Percentiles rank a stretch among this genome's conserved stretches.
phyloP scores from a whole-genome alignment of 305 asterid species.

The Plantago rigida region DNA sequence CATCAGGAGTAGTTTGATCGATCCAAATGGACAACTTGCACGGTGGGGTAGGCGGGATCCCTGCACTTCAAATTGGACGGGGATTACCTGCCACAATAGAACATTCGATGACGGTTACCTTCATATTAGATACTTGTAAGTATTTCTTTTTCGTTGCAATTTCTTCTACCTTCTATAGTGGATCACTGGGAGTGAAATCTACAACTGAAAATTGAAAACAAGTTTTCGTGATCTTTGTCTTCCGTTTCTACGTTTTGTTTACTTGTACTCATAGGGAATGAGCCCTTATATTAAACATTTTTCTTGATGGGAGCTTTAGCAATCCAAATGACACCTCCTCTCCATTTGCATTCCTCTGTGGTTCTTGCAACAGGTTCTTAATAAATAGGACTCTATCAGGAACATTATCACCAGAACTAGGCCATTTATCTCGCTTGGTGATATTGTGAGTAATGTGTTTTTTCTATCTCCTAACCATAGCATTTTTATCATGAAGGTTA shows the following conservation, averaged over 20 bases:
- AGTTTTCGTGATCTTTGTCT: background rate
- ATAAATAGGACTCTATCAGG: constrained; percentile 54
- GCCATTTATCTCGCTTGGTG: constrained; percentile 56
- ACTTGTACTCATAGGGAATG: background rate
- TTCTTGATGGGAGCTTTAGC: background rate
- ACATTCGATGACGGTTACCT: constrained; percentile 49
- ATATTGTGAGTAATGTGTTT: constrained; percentile 56
- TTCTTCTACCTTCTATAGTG: constrained; percentile 3
- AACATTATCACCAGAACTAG: constrained; percentile 72
- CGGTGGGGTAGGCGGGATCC: constrained; percentile 83
- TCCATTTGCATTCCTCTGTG: background rate
- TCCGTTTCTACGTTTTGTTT: background rate
- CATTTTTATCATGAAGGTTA: background rate
- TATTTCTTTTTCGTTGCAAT: constrained; percentile 15
- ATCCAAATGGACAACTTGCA: constrained; percentile 50
- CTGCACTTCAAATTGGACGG: constrained; percentile 75
- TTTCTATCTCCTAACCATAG: background rate
- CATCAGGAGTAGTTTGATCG: constrained; percentile 50
- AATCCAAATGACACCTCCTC: constrained; percentile 10
- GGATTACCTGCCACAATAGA: constrained; percentile 55
- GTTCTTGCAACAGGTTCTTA: constrained; percentile 47
- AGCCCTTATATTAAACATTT: background rate
- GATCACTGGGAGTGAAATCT: constrained; percentile 4
- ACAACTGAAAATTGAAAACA: background rate
- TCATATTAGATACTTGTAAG: constrained; percentile 81